Evolutionary conservation across 306 rosid genomes (phyloP).

Genomic region (Prunus mume): DNA sequence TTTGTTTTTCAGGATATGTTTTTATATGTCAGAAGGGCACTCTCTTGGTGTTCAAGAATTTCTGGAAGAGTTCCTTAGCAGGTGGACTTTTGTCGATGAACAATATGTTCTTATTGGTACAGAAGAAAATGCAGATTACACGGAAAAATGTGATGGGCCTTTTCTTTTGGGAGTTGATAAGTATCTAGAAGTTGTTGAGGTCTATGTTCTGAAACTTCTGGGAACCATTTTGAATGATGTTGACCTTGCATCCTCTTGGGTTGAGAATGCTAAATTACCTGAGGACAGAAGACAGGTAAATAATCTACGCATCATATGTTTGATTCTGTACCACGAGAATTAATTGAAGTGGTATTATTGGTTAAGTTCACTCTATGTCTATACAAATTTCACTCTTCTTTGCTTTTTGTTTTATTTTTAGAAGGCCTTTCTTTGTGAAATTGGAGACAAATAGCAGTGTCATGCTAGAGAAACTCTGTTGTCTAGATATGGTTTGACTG

Average conservation of each 20-base stretch:
- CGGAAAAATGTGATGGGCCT: slow-evolving; percentile 6
- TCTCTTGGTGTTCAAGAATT: slow-evolving; percentile 36
- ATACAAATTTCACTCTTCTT: neutral
- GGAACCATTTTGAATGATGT: slow-evolving; percentile 41
- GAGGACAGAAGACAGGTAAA: slow-evolving; percentile 69
- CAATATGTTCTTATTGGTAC: slow-evolving; percentile 37
- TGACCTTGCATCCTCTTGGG: slow-evolving; percentile 69
- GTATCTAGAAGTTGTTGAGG: slow-evolving; percentile 69
- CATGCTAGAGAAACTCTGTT: too few species aligned
- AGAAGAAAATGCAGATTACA: slow-evolving; percentile 34
- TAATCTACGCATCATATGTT: neutral
- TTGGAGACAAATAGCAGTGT: too few species aligned
- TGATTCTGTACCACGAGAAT: neutral
- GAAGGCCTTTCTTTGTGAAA: too few species aligned
- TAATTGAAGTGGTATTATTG: slow-evolving; percentile 1
- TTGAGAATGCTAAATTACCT: slow-evolving; percentile 69
- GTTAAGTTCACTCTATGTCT: neutral
- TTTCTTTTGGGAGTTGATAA: slow-evolving; percentile 45
- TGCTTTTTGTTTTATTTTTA: too few species aligned
- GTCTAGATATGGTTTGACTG: too few species aligned
- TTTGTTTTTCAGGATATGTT: slow-evolving; percentile 53
- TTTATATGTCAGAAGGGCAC: slow-evolving; percentile 55
- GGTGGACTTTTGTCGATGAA: slow-evolving; percentile 64
- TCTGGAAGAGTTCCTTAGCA: slow-evolving; percentile 63
- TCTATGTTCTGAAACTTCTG: slow-evolving; percentile 50